Evolutionary conservation across 2,329 filamentous ascomycete species (phyloP).

Genomic region (Monosporascus cannonballus): DNA sequence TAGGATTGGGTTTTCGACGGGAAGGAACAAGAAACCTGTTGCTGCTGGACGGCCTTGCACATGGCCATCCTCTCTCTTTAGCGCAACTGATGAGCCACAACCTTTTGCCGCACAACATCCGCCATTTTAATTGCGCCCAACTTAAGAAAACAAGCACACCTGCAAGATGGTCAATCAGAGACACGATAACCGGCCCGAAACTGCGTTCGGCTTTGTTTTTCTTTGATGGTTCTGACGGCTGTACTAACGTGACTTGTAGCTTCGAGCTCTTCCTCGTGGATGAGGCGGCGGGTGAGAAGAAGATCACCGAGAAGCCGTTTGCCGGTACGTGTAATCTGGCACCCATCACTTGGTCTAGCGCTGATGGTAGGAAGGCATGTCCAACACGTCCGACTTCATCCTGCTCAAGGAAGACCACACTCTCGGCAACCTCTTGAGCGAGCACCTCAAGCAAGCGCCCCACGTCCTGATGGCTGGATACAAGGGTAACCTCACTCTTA

Average conservation of each 20-base stretch:
- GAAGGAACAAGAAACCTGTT: too few species aligned
- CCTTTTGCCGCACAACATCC: not conserved
- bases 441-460: slow-evolving; percentile 76
- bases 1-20: too few species aligned
- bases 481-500: slow-evolving; percentile 56
- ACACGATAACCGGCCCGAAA: not conserved
- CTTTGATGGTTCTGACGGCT: not conserved
- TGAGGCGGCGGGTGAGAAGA: slow-evolving; percentile 73
- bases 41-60: too few species aligned
- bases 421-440: slow-evolving; percentile 80
- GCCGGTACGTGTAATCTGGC: slow-evolving; percentile 60
- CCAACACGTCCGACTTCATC: slow-evolving; percentile 91
- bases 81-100: not conserved
- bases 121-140: not conserved
- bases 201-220: not conserved
- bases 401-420: slow-evolving; percentile 98
- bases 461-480: slow-evolving; percentile 90
- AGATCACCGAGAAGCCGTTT: slow-evolving; percentile 82
- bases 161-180: not conserved
- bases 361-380: slow-evolving; percentile 57
- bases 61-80: not conserved
- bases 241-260: slow-evolving; percentile 40
- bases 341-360: slow-evolving; percentile 1
- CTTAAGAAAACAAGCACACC: not conserved
- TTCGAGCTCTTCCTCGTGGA: slow-evolving; percentile 89